phyloP scores from a whole-genome alignment of 129 eudicot genomes.

The Tagetes erecta region DNA sequence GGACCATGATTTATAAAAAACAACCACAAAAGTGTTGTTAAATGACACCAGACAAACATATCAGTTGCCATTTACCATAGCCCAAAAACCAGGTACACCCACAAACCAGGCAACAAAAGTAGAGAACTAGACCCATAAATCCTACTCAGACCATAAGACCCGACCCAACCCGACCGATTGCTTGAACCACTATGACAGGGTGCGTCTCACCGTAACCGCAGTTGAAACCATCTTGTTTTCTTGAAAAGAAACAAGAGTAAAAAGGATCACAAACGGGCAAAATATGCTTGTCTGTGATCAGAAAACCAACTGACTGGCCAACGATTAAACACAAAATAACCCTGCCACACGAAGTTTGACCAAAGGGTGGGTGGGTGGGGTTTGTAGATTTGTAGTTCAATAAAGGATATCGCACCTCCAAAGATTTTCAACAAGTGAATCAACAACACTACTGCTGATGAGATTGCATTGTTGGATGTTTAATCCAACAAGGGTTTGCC shows the following conservation, averaged over 20 bases:
- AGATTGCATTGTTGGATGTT: slow-evolving; percentile 83
- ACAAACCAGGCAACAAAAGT: slow-evolving; percentile 28
- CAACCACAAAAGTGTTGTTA: slow-evolving; percentile 60
- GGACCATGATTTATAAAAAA: slow-evolving; percentile 58
- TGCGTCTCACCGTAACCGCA: slow-evolving; percentile 43
- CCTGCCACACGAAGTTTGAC: slow-evolving; percentile 21
- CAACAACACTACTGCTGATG: slow-evolving; percentile 62
- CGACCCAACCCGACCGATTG: not conserved
- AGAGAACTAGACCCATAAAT: slow-evolving; percentile 29
- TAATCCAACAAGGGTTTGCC: slow-evolving; percentile 64
- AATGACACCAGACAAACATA: slow-evolving; percentile 38
- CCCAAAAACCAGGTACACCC: slow-evolving; percentile 50
- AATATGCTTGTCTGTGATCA: slow-evolving; percentile 42
- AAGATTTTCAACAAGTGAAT: slow-evolving; percentile 59
- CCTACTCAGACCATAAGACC: slow-evolving; percentile 24
- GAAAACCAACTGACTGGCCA: slow-evolving; percentile 45
- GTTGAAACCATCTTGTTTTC: slow-evolving; percentile 36
- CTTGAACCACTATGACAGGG: slow-evolving; percentile 29
- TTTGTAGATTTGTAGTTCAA: slow-evolving; percentile 13
- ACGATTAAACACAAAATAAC: slow-evolving; percentile 55
- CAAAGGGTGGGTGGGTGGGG: too few species aligned
- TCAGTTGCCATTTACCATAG: slow-evolving; percentile 53
- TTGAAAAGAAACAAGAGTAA: slow-evolving; percentile 23
- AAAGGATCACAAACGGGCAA: slow-evolving; percentile 43
- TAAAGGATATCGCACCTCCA: slow-evolving; percentile 92